Base-by-base conservation (phyloP, 2,329 filamentous ascomycete genomes). In the Epichloe aotearoae region DNA sequence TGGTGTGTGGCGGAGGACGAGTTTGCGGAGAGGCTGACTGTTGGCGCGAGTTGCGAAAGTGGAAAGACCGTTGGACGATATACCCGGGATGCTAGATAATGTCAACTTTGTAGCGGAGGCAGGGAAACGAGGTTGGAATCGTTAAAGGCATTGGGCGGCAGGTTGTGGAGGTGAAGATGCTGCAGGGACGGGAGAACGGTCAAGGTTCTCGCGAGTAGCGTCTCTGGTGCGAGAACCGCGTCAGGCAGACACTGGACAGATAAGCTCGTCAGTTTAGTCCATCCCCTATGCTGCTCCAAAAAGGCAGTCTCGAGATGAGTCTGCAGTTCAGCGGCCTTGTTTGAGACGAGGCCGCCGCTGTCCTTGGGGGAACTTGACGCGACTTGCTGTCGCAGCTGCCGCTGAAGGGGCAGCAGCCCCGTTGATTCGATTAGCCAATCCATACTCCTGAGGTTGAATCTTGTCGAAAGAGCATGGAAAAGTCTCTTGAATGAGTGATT, bases 221-320 rank as follows among this genome's bases (percentile, higher is more conserved):
- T 69, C n/a, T 72, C 66, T 0, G 79, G 74, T 0, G 74, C 71
- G 5, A 81, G 62, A 1, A 72, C 74, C 1, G 76, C 76, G 2
- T 76, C 77, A 0, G 76, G 73, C 8, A 74, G 67, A 56, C 77
- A 82, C 59, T 83, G 77, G 38, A 84, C 69, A 2, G 78, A 73
- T 19, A 84, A 62, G 1, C 71, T 78, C 37, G 72, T 68, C 4
- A 84, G 67, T n/a, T 71, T 64, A 11, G 66, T 60, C 81, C 80
- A 84, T 55, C 73, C 69, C 34, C 67, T 61, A 60, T 83, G 78
- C 45, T 73, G 67, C 10, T 71, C 66, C 37, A 77, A 54, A 54
- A 80, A 79, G 1, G 69, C 64, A 4, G 68, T 60, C 49, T 69
- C 67, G 34, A 71, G 65, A 20, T 55, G 54, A 2, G 60, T 58